A percentile compares a stretch with the other conserved stretches of the same genome.
Evolutionary conservation across 805 yeast genomes (phyloP).

Genomic region (Yarrowia sp.): DNA sequence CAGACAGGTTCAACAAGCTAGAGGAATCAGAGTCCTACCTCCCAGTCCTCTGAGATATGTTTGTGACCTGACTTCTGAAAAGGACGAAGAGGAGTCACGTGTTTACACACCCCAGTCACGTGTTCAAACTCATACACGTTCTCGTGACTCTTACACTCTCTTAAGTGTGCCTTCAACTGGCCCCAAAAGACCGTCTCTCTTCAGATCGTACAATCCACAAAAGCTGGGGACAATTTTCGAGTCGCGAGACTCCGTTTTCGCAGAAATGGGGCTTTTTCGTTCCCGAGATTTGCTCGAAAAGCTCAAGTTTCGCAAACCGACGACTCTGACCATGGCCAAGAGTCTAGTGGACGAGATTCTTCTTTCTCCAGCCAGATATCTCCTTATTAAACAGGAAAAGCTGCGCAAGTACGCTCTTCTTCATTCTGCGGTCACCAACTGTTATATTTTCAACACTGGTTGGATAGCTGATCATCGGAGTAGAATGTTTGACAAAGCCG

Average conservation of each 20-base stretch:
- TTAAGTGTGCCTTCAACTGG: neutral
- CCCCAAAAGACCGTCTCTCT: neutral
- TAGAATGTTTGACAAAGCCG: neutral
- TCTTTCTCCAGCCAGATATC: neutral
- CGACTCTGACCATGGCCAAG: neutral
- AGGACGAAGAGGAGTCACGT: neutral
- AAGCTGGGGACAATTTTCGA: neutral
- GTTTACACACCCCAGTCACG: neutral
- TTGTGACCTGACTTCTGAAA: neutral
- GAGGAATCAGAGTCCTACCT: neutral
- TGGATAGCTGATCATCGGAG: neutral
- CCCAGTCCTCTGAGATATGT: neutral
- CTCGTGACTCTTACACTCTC: too few species aligned
- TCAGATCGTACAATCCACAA: neutral
- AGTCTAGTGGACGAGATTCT: neutral
- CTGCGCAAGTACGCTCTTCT: neutral
- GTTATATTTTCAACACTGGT: neutral
- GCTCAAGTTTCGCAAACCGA: neutral
- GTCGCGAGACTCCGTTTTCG: neutral
- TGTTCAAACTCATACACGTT: too few species aligned
- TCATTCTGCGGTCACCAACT: slow-evolving; percentile 1
- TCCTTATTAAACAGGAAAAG: neutral
- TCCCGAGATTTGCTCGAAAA: neutral
- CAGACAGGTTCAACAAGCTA: neutral
- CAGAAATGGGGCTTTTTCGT: neutral